A percentile compares a stretch with the other conserved stretches of the same genome.
phyloP scores from a whole-genome alignment of 208 protist genomes.

The Strigomonas culicis region DNA sequence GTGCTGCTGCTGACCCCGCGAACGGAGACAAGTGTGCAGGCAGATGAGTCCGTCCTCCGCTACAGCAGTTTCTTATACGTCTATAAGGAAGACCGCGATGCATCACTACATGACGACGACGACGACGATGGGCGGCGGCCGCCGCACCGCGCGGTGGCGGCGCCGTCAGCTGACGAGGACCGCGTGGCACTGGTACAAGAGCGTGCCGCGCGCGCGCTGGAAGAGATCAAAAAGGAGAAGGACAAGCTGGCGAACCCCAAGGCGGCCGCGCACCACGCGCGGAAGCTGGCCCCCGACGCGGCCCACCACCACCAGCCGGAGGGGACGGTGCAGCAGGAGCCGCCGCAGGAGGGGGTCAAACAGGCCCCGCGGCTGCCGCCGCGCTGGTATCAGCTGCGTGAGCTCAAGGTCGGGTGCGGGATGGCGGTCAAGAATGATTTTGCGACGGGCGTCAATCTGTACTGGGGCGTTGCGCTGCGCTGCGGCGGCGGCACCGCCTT shows the following conservation, averaged over 20 bases:
- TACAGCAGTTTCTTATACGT: conserved; percentile 41
- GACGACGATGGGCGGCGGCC: too few species aligned
- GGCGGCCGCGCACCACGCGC: neutral
- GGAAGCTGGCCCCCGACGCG: neutral
- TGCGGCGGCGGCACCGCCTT: conserved; percentile 38
- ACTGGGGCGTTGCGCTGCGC: conserved; percentile 52
- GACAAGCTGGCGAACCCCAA: neutral
- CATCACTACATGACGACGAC: too few species aligned
- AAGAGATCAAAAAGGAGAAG: conserved; percentile 10
- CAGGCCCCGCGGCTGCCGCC: neutral
- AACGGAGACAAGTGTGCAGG: conserved; percentile 43
- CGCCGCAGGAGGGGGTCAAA: neutral
- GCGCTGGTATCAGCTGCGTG: conserved; percentile 37
- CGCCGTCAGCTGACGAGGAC: too few species aligned
- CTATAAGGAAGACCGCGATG: conserved; percentile 5
- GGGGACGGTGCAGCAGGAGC: neutral
- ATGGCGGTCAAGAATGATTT: conserved; percentile 66
- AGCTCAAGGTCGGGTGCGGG: conserved; percentile 59
- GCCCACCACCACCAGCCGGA: neutral
- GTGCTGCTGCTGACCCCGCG: conserved; percentile 33
- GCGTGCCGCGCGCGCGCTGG: too few species aligned
- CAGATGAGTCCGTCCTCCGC: conserved; percentile 34
- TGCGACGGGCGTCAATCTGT: conserved; percentile 68
- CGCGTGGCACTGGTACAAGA: too few species aligned
- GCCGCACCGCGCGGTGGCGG: too few species aligned